These are phyloP conservation scores for Kuraishia molischiana DNA, from an alignment of 805 yeast species.

Conservation along the genomic window DNA sequence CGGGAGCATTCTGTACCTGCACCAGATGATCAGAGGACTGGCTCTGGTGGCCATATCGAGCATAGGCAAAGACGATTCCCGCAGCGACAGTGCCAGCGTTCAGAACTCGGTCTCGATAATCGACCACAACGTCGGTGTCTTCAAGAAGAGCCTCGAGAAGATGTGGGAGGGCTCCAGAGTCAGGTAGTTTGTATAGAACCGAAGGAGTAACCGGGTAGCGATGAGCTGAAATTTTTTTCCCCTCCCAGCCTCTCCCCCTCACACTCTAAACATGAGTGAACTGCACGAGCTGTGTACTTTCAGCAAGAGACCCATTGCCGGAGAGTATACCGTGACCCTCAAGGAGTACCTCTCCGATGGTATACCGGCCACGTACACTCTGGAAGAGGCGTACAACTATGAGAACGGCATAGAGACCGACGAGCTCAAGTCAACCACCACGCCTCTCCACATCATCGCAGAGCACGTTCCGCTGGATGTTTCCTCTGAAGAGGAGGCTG, in stretches of 20 bases:
- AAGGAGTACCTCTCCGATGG: conserved; percentile 45
- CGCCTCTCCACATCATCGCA: conserved; percentile 68
- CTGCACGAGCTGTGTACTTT: conserved; percentile 55
- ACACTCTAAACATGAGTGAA: conserved; percentile 43
- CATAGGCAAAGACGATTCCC: conserved; percentile 43
- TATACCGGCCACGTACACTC: conserved; percentile 74
- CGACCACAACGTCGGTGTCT: conserved; percentile 80
- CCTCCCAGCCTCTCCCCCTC: neutral
- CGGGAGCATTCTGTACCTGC: conserved; percentile 75
- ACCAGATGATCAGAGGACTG: conserved; percentile 87
- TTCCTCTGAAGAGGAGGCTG: conserved; percentile 28
- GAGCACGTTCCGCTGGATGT: conserved; percentile 36
- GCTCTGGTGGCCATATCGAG: conserved; percentile 85
- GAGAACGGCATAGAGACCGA: conserved; percentile 29
- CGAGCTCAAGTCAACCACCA: conserved; percentile 44
- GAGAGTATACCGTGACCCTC: conserved; percentile 32
- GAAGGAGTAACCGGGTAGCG: too few relatives aligned
- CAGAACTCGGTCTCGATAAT: conserved; percentile 51
- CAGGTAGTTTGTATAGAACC: neutral
- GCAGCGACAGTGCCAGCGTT: conserved; percentile 21
- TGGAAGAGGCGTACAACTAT: conserved; percentile 63
- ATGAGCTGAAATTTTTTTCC: neutral
- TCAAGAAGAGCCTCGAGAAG: conserved; percentile 66
- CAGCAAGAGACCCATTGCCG: conserved; percentile 39
- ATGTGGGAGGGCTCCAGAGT: conserved; percentile 47